Percentiles rank a stretch among this genome's conserved stretches.
phyloP scores from a whole-genome alignment of 148 eudicot genomes.

The Agrostemma githago region DNA sequence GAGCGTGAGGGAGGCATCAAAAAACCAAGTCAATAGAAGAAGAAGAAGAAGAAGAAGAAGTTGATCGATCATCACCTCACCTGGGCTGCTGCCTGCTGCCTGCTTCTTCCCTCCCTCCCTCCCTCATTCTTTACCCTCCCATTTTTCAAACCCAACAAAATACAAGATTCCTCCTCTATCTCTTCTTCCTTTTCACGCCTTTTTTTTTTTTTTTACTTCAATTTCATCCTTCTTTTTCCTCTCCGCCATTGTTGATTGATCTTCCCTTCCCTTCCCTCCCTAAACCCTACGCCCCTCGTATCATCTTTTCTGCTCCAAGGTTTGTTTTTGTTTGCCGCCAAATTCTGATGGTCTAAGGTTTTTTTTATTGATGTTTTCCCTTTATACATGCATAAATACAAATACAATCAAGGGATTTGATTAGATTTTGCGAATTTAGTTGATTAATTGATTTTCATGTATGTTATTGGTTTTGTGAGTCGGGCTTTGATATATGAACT shows the following conservation, averaged over 20 bases:
- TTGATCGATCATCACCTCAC: not conserved
- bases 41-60: not conserved
- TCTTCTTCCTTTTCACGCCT: not conserved
- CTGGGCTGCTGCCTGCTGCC: not conserved
- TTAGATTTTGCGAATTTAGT: not conserved
- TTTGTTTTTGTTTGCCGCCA: not conserved
- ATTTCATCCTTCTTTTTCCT: not conserved
- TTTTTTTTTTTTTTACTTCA: not conserved
- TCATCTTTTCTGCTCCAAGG: slow-evolving; percentile 14
- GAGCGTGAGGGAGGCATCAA: not conserved
- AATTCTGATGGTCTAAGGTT: not conserved
- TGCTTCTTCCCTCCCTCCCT: too few relatives aligned
- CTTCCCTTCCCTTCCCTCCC: not conserved
- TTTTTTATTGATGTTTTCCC: not conserved
- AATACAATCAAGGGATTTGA: not conserved
- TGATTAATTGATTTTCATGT: not conserved
- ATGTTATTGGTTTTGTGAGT: not conserved
- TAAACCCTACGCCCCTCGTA: not conserved
- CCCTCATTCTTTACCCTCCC: not conserved
- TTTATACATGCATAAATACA: not conserved
- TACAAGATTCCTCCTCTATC: not conserved
- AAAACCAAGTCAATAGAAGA: not conserved
- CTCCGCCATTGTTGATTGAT: not conserved
- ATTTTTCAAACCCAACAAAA: not conserved
- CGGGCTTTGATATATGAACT: not conserved